Evolutionary conservation across 768 basidiomycete genomes (phyloP).

Genomic region (Hysterangium stoloniferum): DNA sequence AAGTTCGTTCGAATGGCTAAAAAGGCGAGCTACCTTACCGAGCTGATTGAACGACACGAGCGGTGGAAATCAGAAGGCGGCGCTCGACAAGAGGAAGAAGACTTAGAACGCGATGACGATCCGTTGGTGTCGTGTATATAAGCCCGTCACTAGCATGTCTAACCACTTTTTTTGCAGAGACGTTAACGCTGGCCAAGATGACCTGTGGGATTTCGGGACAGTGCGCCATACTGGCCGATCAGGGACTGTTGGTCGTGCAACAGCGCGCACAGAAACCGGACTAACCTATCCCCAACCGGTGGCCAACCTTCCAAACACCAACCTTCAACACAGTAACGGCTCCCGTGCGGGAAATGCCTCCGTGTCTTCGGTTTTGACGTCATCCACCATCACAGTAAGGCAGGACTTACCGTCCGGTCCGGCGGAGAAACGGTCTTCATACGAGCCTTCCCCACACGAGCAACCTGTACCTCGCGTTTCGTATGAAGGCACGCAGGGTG

Average conservation of each 20-base stretch:
- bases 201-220: slow-evolving; percentile 97
- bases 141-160: background rate
- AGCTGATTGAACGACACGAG: slow-evolving; percentile 91
- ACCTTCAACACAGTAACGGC: slow-evolving; percentile 13
- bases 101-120: slow-evolving; percentile 53
- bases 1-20: slow-evolving; percentile 94
- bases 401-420: slow-evolving; percentile 48
- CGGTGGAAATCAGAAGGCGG: slow-evolving; percentile 91
- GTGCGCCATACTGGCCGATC: slow-evolving; percentile 64
- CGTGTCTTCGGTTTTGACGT: slow-evolving; percentile 34
- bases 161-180: slow-evolving; percentile 30
- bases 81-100: slow-evolving; percentile 63
- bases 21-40: slow-evolving; percentile 90
- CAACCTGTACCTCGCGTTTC: no score
- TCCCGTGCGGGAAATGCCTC: slow-evolving; percentile 20
- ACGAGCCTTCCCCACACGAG: slow-evolving; percentile 17
- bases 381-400: slow-evolving; percentile 28
- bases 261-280: slow-evolving; percentile 26
- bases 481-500: background rate
- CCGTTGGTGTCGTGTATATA: no score
- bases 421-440: background rate
- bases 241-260: slow-evolving; percentile 61
- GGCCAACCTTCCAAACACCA: slow-evolving; percentile 3
- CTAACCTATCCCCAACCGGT: slow-evolving; percentile 9
- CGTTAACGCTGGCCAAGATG: slow-evolving; percentile 47